phyloP scores from a whole-genome alignment of 345 rosid genomes.

The Eucalyptus erythrocorys region DNA sequence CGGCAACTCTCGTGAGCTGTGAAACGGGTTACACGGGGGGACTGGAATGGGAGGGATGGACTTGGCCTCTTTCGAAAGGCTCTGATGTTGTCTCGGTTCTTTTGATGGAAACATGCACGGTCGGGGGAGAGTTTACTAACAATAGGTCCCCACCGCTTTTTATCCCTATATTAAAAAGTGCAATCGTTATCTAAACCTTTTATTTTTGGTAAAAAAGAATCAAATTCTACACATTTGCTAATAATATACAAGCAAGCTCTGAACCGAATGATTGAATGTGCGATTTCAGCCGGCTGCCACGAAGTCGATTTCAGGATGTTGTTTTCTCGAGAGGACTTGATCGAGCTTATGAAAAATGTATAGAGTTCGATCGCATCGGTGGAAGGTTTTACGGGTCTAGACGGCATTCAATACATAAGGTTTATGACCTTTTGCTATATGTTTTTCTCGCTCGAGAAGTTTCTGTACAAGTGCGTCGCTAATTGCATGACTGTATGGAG shows the following conservation, averaged over 20 bases:
- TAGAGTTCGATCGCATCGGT: neutral
- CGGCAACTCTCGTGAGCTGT: neutral
- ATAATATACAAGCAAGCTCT: neutral
- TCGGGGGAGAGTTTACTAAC: neutral
- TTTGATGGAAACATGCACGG: neutral
- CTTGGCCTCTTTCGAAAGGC: neutral
- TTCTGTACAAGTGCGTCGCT: neutral
- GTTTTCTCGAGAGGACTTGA: neutral
- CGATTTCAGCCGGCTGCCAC: neutral
- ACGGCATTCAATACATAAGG: neutral
- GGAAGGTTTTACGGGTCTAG: neutral
- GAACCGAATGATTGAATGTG: neutral
- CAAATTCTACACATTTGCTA: neutral
- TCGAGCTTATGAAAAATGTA: neutral
- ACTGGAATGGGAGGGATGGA: neutral
- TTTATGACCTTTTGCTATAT: neutral
- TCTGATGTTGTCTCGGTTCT: neutral
- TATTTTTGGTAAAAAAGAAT: neutral
- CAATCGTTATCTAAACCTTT: neutral
- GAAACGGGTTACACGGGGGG: neutral
- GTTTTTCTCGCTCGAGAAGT: neutral
- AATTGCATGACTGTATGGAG: neutral
- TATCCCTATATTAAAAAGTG: neutral
- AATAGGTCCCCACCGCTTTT: neutral
- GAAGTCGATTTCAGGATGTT: neutral